phyloP scores from a whole-genome alignment of 106 monocot genomes.

The Dioscorea alata region DNA sequence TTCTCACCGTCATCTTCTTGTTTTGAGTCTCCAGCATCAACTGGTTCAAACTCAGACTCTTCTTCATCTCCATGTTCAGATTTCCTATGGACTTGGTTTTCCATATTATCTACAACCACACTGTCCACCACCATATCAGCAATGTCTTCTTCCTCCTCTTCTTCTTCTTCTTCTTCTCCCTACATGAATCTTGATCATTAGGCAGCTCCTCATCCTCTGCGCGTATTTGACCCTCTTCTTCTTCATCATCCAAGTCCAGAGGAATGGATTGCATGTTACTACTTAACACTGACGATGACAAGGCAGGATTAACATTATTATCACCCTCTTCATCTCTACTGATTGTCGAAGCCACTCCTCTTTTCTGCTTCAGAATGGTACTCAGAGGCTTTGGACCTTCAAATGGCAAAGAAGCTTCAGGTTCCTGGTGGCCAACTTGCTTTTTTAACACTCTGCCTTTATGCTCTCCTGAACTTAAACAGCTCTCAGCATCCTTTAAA shows the following conservation, averaged over 20 bases:
- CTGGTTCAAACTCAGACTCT: conserved; percentile 29
- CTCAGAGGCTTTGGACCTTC: conserved; percentile 75
- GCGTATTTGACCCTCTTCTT: conserved; percentile 27
- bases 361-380: conserved; percentile 64
- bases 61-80: conserved; percentile 28
- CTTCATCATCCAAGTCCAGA: conserved; percentile 1
- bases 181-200: no score
- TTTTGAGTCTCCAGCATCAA: conserved; percentile 24
- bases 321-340: no score
- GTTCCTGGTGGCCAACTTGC: not conserved
- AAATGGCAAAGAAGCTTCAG: conserved; percentile 9
- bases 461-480: not conserved
- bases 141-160: conserved; percentile 1
- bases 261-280: no score
- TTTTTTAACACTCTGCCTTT: not conserved
- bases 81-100: conserved; percentile 14
- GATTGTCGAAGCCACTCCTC: conserved; percentile 9
- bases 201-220: not conserved
- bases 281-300: no score
- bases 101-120: conserved; percentile 14
- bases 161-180: no score
- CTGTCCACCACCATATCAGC: conserved; percentile 6
- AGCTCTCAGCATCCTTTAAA: conserved; percentile 18
- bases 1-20: conserved; percentile 17
- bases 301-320: no score